These are phyloP conservation scores for Cryptococcus sp. DNA, from an alignment of 1,284 basidiomycete genomes.

Conservation along the genomic window DNA sequence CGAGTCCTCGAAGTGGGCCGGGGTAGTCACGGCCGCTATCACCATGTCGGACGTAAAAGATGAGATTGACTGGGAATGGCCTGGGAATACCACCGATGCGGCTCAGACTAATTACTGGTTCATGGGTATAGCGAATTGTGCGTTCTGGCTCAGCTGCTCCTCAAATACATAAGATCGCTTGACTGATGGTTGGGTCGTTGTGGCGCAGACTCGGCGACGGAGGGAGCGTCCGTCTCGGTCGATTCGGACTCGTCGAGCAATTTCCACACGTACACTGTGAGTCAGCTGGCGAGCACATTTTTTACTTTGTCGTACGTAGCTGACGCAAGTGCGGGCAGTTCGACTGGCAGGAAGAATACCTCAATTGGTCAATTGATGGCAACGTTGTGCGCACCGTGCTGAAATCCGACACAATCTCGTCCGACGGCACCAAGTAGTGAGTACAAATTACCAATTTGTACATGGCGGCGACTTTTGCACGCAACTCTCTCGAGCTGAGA, in stretches of 20 bases:
- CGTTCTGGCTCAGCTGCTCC: slow-evolving; percentile 40
- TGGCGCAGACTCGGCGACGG: slow-evolving; percentile 37
- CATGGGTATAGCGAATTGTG: slow-evolving; percentile 67
- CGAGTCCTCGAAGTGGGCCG: slow-evolving; percentile 60
- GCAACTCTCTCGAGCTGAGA: neutral
- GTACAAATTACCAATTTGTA: neutral
- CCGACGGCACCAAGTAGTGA: slow-evolving; percentile 48
- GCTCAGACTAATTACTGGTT: slow-evolving; percentile 72
- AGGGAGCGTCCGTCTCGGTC: slow-evolving; percentile 53
- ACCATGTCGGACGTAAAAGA: slow-evolving; percentile 79
- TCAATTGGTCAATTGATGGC: slow-evolving; percentile 71
- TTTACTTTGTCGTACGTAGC: neutral
- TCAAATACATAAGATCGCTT: neutral
- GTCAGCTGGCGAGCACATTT: slow-evolving; percentile 27
- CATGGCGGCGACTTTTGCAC: slow-evolving; percentile 18
- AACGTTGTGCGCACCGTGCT: slow-evolving; percentile 67
- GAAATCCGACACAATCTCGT: slow-evolving; percentile 61
- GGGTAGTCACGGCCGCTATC: slow-evolving; percentile 79
- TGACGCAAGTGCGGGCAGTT: slow-evolving; percentile 56
- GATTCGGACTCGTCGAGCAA: slow-evolving; percentile 65
- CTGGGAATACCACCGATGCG: slow-evolving; percentile 57
- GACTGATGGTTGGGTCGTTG: neutral
- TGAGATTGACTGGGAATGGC: slow-evolving; percentile 78
- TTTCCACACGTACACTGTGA: slow-evolving; percentile 74
- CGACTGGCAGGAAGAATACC: slow-evolving; percentile 70